Evolutionary conservation across 768 basidiomycete genomes (phyloP).

Genomic region (Lenzites betulinus): DNA sequence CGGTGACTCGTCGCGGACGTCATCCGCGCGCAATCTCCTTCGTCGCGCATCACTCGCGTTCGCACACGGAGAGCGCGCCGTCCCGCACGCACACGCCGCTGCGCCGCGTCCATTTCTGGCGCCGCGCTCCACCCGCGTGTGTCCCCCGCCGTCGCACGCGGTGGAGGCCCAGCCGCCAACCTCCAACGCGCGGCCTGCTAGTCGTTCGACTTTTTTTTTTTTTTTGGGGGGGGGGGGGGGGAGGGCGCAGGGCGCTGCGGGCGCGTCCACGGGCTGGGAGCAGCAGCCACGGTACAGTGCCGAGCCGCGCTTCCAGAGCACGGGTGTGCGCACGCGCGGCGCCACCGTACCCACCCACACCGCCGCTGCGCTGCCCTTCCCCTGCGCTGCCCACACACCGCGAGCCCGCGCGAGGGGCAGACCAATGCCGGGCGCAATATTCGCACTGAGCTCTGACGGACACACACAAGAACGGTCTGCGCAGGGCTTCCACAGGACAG

Average conservation of each 20-base stretch:
- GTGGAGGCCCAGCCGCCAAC: constrained; percentile 11
- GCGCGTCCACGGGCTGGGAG: background rate
- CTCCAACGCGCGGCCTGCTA: background rate
- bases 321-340: constrained; percentile 9
- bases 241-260: background rate
- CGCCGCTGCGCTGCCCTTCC: background rate
- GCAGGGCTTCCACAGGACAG: background rate
- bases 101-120: background rate
- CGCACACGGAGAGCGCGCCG: background rate
- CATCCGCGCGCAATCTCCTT: constrained; percentile 3
- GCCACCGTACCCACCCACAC: background rate
- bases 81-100: background rate
- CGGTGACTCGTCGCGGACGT: constrained; percentile 3
- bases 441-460: no score
- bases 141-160: constrained; percentile 10
- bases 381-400: background rate
- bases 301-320: background rate
- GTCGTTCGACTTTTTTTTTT: background rate
- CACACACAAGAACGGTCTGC: background rate
- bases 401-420: background rate
- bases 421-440: background rate
- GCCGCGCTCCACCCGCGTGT: constrained; percentile 1
- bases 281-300: constrained; percentile 5
- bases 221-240: no score
- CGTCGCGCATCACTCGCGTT: background rate